These are phyloP conservation scores for Aspergillus japonicus DNA, from an alignment of 2,329 filamentous ascomycete species.

Conservation along the genomic window DNA sequence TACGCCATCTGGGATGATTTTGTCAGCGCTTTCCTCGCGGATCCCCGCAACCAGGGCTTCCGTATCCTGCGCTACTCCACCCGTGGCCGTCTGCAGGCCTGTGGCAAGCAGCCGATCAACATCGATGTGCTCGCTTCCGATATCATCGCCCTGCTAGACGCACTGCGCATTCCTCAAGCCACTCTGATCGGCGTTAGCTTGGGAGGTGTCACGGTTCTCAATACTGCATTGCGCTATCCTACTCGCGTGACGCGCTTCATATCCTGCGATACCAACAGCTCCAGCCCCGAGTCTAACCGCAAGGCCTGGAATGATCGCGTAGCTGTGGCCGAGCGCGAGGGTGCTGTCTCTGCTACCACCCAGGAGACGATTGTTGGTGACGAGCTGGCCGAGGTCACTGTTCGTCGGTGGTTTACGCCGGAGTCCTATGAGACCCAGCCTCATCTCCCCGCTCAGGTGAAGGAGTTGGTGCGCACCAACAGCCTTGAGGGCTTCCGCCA, in stretches of 20 bases:
- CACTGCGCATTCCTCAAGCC: conserved; percentile 66
- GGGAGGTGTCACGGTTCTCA: conserved; percentile 75
- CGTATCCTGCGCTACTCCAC: conserved; percentile 75
- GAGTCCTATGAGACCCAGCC: conserved; percentile 58
- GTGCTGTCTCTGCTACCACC: conserved; percentile 29
- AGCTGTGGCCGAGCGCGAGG: conserved; percentile 61
- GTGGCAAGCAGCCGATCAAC: conserved; percentile 49
- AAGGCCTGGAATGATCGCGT: conserved; percentile 78
- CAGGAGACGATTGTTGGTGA: conserved; percentile 59
- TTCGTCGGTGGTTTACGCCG: conserved; percentile 70
- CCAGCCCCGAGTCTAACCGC: conserved; percentile 70
- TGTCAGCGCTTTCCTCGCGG: conserved; percentile 58
- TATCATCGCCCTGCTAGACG: conserved; percentile 63
- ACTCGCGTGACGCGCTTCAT: conserved; percentile 61
- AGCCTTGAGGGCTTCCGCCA: conserved; percentile 73
- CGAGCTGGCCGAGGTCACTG: conserved; percentile 67
- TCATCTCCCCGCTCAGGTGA: conserved; percentile 57
- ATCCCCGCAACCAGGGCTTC: conserved; percentile 57
- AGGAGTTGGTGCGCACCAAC: conserved; percentile 68
- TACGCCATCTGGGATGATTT: conserved; percentile 79
- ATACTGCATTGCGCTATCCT: conserved; percentile 68
- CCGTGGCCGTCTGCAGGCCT: conserved; percentile 61
- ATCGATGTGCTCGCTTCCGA: conserved; percentile 69
- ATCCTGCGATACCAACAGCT: conserved; percentile 75
- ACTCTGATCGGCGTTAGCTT: conserved; percentile 76